Percentiles rank a stretch among this genome's conserved stretches.
These are phyloP conservation scores for Fusarium sp. DNA, from an alignment of 2,329 filamentous ascomycete genomes.

Conservation along the genomic window DNA sequence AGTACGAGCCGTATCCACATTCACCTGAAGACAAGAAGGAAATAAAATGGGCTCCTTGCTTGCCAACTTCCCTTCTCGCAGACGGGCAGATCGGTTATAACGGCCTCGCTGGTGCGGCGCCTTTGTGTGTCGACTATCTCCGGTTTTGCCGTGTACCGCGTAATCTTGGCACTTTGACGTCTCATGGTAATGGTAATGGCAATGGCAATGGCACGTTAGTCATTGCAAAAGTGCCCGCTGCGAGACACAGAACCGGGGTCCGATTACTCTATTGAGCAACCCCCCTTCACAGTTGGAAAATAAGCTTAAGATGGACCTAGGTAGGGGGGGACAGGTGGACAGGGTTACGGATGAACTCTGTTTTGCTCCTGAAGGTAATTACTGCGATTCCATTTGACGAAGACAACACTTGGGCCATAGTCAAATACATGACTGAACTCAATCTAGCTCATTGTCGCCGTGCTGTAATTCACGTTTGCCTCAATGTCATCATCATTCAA, in stretches of 20 bases:
- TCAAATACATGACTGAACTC: neutral
- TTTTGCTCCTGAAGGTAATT: slow-evolving; percentile 2
- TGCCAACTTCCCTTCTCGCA: neutral
- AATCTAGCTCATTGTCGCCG: neutral
- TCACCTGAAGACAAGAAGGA: slow-evolving; percentile 11
- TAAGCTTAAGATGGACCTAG: slow-evolving; percentile 49
- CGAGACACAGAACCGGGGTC: slow-evolving; percentile 16
- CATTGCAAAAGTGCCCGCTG: slow-evolving; percentile 33
- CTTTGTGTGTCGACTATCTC: slow-evolving; percentile 30
- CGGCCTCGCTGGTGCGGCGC: slow-evolving; percentile 32
- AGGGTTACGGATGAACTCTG: slow-evolving; percentile 35
- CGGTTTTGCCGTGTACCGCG: slow-evolving; percentile 47
- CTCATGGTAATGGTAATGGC: slow-evolving; percentile 23
- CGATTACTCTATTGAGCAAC: slow-evolving; percentile 26
- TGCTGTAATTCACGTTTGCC: too few species aligned
- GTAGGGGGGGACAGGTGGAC: slow-evolving; percentile 26
- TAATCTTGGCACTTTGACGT: slow-evolving; percentile 41
- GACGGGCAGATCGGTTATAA: slow-evolving; percentile 42
- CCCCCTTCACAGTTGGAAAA: slow-evolving; percentile 38
- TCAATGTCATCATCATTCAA: too few species aligned
- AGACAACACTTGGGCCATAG: too few species aligned
- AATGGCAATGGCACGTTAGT: slow-evolving; percentile 19
- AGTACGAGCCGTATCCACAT: slow-evolving; percentile 4
- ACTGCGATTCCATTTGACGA: neutral
- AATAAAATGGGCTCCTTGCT: slow-evolving; percentile 11